Evolutionary conservation across 2,329 filamentous ascomycete species (phyloP), one percentile per base, ranked within the genome.

Genomic region (Aspergillus alliaceus): DNA sequence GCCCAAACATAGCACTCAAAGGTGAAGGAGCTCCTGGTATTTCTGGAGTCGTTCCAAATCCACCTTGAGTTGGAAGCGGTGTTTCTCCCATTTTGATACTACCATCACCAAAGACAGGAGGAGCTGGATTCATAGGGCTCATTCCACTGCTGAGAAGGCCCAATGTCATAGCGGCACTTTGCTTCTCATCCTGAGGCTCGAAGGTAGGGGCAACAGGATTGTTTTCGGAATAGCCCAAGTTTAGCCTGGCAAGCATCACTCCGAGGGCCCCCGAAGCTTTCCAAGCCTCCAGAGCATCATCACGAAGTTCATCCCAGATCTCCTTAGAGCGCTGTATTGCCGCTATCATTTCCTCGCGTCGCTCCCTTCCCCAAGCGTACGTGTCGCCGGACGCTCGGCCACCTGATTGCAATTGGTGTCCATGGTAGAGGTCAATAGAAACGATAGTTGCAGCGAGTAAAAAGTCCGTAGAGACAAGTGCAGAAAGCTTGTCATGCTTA

Each of bases 391-490:
- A 73, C 27, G 67, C 65, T 49, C 66, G 69, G 34, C 69, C 70
- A 4, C 70, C 64, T 25, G 64, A 63, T 27, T 71, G 70, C 15
- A 73, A 57, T 56, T 77, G 74, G 35, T 71, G 59, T 6, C 71
- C 71, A 53, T 90, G 88, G 68, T 95, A 90, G 1, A 96, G 82
- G 67, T 97, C 93, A 27, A 96, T 82, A 53, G 87, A 87, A 4
- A 97, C 82, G 44, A 96, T 84, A 83, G 95, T 96, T 4, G 90
- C 90, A 2, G 91, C 90, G 12, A 96, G 82, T 6, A 96, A 80
- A 71, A 96, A 96, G 69, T 97, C 93, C 68, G 90, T 89, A 9
- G 89, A 90, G 1, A 89, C 91, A 22, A 92, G 85, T 0, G 90
- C 90, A 32, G 86, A 88, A 56, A 96, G 86, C 67, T 90, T 91